Percentiles rank a stretch among this genome's conserved stretches.
phyloP scores from a whole-genome alignment of 495 filamentous ascomycete genomes.

The Darksidea phi region DNA sequence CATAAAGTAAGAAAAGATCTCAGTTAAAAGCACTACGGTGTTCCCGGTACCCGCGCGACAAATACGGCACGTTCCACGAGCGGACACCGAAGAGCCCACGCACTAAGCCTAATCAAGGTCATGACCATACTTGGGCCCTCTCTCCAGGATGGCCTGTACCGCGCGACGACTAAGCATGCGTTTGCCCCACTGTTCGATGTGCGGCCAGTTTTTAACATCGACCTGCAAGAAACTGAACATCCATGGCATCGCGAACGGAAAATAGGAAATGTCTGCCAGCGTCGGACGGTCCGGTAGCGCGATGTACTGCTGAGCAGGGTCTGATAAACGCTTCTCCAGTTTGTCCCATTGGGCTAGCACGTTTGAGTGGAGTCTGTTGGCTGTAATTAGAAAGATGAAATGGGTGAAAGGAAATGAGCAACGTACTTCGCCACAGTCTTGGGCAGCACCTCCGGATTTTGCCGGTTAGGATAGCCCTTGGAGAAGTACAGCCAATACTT shows the following conservation, averaged over 20 bases:
- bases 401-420: not conserved
- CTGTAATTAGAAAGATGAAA: not conserved
- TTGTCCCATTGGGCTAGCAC: slow-evolving; percentile 14
- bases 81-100: not conserved
- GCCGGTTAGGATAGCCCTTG: slow-evolving; percentile 19
- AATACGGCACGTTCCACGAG: not conserved
- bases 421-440: slow-evolving; percentile 21
- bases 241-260: slow-evolving; percentile 25
- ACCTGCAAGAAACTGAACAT: slow-evolving; percentile 23
- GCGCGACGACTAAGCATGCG: slow-evolving; percentile 11
- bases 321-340: slow-evolving; percentile 8
- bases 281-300: slow-evolving; percentile 22
- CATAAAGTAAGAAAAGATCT: no score
- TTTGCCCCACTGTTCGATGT: slow-evolving; percentile 11
- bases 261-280: slow-evolving; percentile 17
- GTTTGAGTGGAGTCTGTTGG: slow-evolving; percentile 12
- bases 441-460: slow-evolving; percentile 12
- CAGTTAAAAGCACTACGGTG: no score
- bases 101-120: not conserved
- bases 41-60: no score
- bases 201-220: slow-evolving; percentile 14
- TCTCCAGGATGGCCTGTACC: slow-evolving; percentile 6
- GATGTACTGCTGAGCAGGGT: slow-evolving; percentile 12
- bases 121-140: slow-evolving; percentile 21
- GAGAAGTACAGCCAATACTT: slow-evolving; percentile 29